Percentiles rank a stretch among this genome's conserved stretches.
Conservation (phyloP, 495 filamentous ascomycete species). For the Articulospora tetracladia region DNA sequence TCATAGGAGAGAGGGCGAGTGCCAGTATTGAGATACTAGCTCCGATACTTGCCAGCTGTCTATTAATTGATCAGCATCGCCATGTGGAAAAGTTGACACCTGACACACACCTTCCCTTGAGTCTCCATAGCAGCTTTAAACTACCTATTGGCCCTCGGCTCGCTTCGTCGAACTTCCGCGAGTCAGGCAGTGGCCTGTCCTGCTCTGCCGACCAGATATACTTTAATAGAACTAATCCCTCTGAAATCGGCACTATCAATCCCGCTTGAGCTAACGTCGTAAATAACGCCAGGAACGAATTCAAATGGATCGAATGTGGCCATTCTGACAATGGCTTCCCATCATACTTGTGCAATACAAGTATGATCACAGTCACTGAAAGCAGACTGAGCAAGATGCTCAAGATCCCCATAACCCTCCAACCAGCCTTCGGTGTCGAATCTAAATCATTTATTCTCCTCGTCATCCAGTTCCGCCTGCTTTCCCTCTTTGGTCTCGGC, state of each 20-base stretch:
- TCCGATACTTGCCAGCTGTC: slow-evolving; percentile 38
- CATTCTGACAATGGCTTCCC: slow-evolving; percentile 36
- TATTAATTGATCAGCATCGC: slow-evolving; percentile 6
- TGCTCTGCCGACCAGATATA: slow-evolving; percentile 42
- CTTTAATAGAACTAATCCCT: slow-evolving; percentile 42
- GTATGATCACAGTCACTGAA: slow-evolving; percentile 29
- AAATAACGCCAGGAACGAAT: slow-evolving; percentile 42
- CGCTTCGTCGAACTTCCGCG: slow-evolving; percentile 39
- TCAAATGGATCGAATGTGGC: slow-evolving; percentile 43
- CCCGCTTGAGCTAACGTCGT: slow-evolving; percentile 37
- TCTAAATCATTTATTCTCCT: not conserved
- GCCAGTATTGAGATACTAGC: slow-evolving; percentile 35
- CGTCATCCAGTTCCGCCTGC: not conserved
- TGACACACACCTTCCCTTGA: slow-evolving; percentile 26
- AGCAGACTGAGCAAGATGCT: slow-evolving; percentile 5
- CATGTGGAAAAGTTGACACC: not conserved
- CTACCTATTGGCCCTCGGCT: slow-evolving; percentile 34
- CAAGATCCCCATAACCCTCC: not conserved
- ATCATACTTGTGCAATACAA: slow-evolving; percentile 35
- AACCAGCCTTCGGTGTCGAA: not conserved
- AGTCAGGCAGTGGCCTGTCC: slow-evolving; percentile 37
- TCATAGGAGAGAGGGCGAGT: slow-evolving; percentile 39
- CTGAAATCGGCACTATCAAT: slow-evolving; percentile 34
- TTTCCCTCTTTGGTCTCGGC: not conserved
- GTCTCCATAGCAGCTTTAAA: slow-evolving; percentile 28